These are phyloP conservation scores for Exserohilum turcica DNA, from an alignment of 2,329 filamentous ascomycete genomes.

Conservation along the genomic window DNA sequence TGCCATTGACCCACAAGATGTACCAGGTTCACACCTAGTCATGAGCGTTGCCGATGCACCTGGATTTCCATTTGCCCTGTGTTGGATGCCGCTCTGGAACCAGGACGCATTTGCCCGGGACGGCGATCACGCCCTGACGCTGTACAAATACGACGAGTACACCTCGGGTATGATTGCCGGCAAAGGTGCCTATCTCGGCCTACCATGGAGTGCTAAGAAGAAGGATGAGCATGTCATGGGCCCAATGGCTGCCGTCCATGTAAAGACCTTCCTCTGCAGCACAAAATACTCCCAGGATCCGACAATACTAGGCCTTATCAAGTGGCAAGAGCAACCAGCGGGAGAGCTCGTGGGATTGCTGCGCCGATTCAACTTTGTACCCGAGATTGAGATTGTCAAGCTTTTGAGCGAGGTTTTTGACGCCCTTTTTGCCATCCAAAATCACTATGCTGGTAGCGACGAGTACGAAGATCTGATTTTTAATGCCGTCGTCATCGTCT, in stretches of 20 bases:
- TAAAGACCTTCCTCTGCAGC: slow-evolving; percentile 90
- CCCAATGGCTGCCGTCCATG: slow-evolving; percentile 75
- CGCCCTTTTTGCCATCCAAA: slow-evolving; percentile 85
- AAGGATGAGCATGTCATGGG: slow-evolving; percentile 77
- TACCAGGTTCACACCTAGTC: slow-evolving; percentile 81
- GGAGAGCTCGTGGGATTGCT: slow-evolving; percentile 75
- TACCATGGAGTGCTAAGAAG: slow-evolving; percentile 79
- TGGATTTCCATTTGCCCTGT: slow-evolving; percentile 85
- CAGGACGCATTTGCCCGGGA: slow-evolving; percentile 87
- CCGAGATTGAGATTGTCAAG: slow-evolving; percentile 97
- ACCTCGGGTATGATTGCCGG: slow-evolving; percentile 75
- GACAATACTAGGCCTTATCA: slow-evolving; percentile 78
- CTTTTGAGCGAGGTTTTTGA: slow-evolving; percentile 87
- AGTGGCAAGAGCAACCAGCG: slow-evolving; percentile 78
- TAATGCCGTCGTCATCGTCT: slow-evolving; percentile 82
- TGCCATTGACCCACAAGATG: slow-evolving; percentile 76
- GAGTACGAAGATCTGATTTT: slow-evolving; percentile 94
- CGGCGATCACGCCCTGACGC: slow-evolving; percentile 75
- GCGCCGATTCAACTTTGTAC: slow-evolving; percentile 86
- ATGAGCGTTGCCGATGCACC: slow-evolving; percentile 89
- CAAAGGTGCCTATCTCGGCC: slow-evolving; percentile 82
- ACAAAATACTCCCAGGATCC: slow-evolving; percentile 94
- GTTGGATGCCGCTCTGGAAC: slow-evolving; percentile 93
- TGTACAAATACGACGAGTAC: slow-evolving; percentile 92
- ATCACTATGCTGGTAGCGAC: slow-evolving; percentile 87